Evolutionary conservation across 2,329 filamentous ascomycete species (phyloP), one percentile per base, ranked within the genome.

Genomic region (Domatiomyces catenatus): DNA sequence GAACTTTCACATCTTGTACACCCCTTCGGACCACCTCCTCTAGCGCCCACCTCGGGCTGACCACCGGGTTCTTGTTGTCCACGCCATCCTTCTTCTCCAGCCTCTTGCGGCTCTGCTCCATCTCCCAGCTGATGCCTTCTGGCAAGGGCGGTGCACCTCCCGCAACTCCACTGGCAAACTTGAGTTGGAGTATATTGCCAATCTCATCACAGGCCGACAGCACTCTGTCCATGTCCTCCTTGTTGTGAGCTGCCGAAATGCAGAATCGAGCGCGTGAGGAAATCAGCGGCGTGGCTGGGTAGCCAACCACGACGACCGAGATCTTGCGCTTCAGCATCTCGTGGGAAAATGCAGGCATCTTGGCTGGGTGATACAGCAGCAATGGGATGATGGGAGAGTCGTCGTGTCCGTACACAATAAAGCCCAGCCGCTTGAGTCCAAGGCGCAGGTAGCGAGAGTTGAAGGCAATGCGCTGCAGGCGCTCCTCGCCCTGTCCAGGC

Each of bases 301-400:
- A 98, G 48, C 90, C 92, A 54, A 98, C 92, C 45, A 98, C 86
- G 42, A 98, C 92, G 48, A 96, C 86, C 0, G 90, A 92, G 60
- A 98, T 96, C 69, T 95, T 96, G 63, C 92, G 86, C 71, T 86
- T 86, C 54, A 96, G 79, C 92, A 98, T 96, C 68, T 96, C 92
- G 65, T 94, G 92, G 47, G 88, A 95, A 69, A 98, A 98, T 52
- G 92, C 90, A 3, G 90, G 86, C 75, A 98, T 95, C 72, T 98
- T 98, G 61, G 86, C 92, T n/a, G 92, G 92, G 70, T 96, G 87
- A 75, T 95, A 98, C 24, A 98, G 80, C 63, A 94, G 78, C 58
- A 98, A 69, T 49, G 92, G 92, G 60, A 98, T 88, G 60, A 98
- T 96, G 51, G 92, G 92, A 4, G 89, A 95, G 70, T 98, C 92